Evolutionary conservation across 495 filamentous ascomycete species (phyloP).

Genomic region (Copromyces sp.): DNA sequence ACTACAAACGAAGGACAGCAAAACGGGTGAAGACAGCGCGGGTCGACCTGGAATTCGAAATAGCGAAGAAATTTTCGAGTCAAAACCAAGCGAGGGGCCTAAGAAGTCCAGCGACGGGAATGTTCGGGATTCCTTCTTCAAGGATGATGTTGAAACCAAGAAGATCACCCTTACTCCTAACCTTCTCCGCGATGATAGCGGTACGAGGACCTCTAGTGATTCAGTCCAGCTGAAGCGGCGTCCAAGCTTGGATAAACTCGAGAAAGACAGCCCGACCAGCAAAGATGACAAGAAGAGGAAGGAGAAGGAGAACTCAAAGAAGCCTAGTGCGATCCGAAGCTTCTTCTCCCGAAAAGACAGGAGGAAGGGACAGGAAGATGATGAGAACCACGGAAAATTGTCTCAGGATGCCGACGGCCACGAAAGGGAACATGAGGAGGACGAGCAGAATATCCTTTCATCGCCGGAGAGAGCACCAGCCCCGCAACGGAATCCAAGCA

Average conservation of each 20-base stretch:
- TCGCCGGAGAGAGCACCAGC: slow-evolving; percentile 24
- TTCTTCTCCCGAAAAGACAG: slow-evolving; percentile 95
- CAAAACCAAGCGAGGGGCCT: slow-evolving; percentile 34
- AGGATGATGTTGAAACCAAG: slow-evolving; percentile 90
- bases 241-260: slow-evolving; percentile 47
- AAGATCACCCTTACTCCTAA: slow-evolving; percentile 97
- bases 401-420: slow-evolving; percentile 38
- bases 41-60: slow-evolving; percentile 20
- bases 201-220: slow-evolving; percentile 48
- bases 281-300: slow-evolving; percentile 49
- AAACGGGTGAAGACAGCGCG: slow-evolving; percentile 22
- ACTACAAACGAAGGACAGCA: slow-evolving; percentile 32
- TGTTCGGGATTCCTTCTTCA: slow-evolving; percentile 89
- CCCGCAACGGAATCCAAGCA: slow-evolving; percentile 52
- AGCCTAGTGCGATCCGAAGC: slow-evolving; percentile 80
- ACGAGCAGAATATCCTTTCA: slow-evolving; percentile 21
- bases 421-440: slow-evolving; percentile 37
- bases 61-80: slow-evolving; percentile 62
- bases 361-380: slow-evolving; percentile 63
- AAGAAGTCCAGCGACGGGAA: slow-evolving; percentile 74
- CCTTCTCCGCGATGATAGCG: slow-evolving; percentile 75
- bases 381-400: slow-evolving; percentile 55
- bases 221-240: slow-evolving; percentile 49
- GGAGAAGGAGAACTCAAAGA: slow-evolving; percentile 87
- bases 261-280: slow-evolving; percentile 32